A percentile compares a stretch with the other conserved stretches of the same genome.
Evolutionary conservation across 2,329 filamentous ascomycete species (phyloP).

Genomic region (Pseudogymnoascus verrucosus): DNA sequence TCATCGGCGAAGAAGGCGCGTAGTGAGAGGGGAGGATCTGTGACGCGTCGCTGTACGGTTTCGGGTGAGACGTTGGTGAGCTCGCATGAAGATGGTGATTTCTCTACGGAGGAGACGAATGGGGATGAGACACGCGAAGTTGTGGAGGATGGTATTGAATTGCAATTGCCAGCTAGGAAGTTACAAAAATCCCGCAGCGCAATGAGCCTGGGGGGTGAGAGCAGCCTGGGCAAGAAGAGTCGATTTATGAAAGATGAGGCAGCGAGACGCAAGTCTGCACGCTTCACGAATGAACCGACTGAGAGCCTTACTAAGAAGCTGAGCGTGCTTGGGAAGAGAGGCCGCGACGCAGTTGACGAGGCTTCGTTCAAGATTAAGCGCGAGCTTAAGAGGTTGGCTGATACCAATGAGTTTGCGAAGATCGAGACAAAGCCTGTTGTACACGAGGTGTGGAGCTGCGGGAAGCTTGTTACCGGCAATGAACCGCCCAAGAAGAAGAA

Average conservation of each 20-base stretch:
- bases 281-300: constrained; percentile 35
- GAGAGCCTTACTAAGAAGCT: constrained; percentile 40
- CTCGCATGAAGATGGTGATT: constrained; percentile 26
- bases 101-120: constrained; percentile 17
- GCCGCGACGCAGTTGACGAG: constrained; percentile 46
- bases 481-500: constrained; percentile 23
- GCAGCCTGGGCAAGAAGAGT: constrained; percentile 24
- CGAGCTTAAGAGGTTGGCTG: constrained; percentile 51
- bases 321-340: constrained; percentile 52
- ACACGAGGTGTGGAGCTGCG: constrained; percentile 9
- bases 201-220: constrained; percentile 12
- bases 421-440: constrained; percentile 45
- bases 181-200: constrained; percentile 29
- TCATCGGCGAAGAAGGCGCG: constrained; percentile 1
- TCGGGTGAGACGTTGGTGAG: constrained; percentile 31
- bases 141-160: constrained; percentile 36
- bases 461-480: constrained; percentile 12
- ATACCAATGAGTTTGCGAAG: constrained; percentile 54
- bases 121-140: constrained; percentile 24
- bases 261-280: constrained; percentile 31
- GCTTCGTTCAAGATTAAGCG: constrained; percentile 41
- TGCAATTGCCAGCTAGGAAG: constrained; percentile 36
- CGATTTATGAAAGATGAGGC: constrained; percentile 23
- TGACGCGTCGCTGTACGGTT: constrained; percentile 37
- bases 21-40: constrained; percentile 8